Percentiles rank a stretch among this genome's conserved stretches.
Evolutionary conservation across 2,329 filamentous ascomycete species (phyloP).

Genomic region (Penicillium vulpinum): DNA sequence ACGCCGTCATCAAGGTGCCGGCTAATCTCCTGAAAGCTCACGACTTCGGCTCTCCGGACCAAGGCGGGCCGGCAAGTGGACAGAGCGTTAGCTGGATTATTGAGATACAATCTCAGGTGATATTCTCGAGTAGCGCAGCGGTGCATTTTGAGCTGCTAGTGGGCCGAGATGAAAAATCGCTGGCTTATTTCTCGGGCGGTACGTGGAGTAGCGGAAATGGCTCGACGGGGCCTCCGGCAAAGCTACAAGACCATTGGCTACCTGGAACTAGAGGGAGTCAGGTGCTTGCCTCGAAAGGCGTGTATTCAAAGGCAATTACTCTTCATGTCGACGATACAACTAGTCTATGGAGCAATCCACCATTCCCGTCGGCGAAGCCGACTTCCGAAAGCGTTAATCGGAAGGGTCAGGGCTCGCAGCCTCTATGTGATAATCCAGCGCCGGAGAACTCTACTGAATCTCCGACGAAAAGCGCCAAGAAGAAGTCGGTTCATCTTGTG

Average conservation of each 20-base stretch:
- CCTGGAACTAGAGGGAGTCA: slow-evolving; percentile 56
- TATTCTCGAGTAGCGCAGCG: slow-evolving; percentile 85
- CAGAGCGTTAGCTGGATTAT: slow-evolving; percentile 79
- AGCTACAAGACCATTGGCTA: slow-evolving; percentile 74
- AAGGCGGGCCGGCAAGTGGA: slow-evolving; percentile 43
- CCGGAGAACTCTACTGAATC: slow-evolving; percentile 3
- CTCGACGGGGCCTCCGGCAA: slow-evolving; percentile 65
- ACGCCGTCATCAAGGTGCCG: slow-evolving; percentile 75
- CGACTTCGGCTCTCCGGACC: slow-evolving; percentile 40
- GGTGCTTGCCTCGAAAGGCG: slow-evolving; percentile 66
- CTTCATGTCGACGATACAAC: slow-evolving; percentile 84
- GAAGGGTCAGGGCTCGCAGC: slow-evolving; percentile 22
- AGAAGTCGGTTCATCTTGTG: slow-evolving; percentile 76
- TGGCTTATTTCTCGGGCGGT: slow-evolving; percentile 65
- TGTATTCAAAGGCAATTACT: slow-evolving; percentile 79
- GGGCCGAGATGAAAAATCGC: slow-evolving; percentile 79
- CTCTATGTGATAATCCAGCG: slow-evolving; percentile 13
- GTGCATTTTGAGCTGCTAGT: slow-evolving; percentile 87
- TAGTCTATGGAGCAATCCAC: slow-evolving; percentile 88
- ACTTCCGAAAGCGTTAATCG: slow-evolving; percentile 37
- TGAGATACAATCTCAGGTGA: slow-evolving; percentile 86
- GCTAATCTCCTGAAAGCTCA: slow-evolving; percentile 59
- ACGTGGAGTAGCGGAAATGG: slow-evolving; percentile 52
- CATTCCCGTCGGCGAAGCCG: slow-evolving; percentile 61
- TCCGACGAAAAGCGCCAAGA: slow-evolving; percentile 27